Conservation (phyloP, 495 filamentous ascomycete species). For the Penicillium taxi region DNA sequence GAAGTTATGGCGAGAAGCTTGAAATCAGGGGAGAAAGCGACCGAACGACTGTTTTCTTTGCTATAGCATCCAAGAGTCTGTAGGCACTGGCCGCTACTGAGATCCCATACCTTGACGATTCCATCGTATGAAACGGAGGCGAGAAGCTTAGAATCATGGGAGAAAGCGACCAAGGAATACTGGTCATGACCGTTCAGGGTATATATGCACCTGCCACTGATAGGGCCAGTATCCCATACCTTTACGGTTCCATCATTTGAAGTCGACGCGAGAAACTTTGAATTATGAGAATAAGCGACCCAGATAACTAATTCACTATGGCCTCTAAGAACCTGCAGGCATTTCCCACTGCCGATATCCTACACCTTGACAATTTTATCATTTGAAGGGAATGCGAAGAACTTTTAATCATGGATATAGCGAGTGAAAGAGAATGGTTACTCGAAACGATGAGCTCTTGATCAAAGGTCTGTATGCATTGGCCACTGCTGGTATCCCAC, state of each 20-base stretch:
- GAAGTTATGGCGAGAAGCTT: constrained; percentile 17
- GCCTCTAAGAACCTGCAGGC: background rate
- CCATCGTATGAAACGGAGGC: constrained; percentile 16
- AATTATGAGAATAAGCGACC: constrained; percentile 5
- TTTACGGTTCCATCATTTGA: constrained; percentile 15
- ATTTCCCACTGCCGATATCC: background rate
- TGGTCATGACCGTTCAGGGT: constrained; percentile 21
- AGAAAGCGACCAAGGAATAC: constrained; percentile 13
- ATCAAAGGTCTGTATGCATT: background rate
- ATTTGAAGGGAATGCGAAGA: background rate
- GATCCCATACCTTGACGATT: constrained; percentile 27
- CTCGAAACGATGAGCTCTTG: too few relatives aligned
- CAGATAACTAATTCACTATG: background rate
- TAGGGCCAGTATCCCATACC: constrained; percentile 18
- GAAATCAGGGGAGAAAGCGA: constrained; percentile 6
- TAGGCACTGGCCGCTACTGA: constrained; percentile 5
- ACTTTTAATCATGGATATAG: background rate
- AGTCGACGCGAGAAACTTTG: constrained; percentile 14
- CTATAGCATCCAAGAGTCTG: too few relatives aligned
- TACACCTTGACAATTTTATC: background rate
- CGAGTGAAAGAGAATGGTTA: too few relatives aligned
- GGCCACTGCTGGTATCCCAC: background rate
- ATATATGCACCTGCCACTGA: constrained; percentile 9
- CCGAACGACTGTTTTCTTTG: too few relatives aligned
- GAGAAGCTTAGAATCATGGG: constrained; percentile 12